Conservation (phyloP, 495 filamentous ascomycete genomes). For the Penicillium cataractarum region DNA sequence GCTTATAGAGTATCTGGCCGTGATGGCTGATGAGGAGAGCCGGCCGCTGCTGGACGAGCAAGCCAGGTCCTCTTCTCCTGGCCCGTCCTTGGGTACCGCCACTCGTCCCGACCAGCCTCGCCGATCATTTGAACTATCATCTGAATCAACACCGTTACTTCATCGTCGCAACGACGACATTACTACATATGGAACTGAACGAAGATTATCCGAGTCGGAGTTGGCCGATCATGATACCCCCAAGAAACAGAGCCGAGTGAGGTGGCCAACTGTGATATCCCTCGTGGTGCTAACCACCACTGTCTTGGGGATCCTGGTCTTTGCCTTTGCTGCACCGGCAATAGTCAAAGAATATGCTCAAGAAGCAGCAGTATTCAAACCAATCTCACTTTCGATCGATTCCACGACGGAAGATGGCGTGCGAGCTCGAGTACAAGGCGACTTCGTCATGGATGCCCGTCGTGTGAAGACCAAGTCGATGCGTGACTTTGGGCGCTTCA, state of each 20-base stretch:
- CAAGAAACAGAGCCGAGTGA: conserved; percentile 37
- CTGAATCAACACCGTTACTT: conserved; percentile 49
- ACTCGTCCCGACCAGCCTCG: conserved; percentile 21
- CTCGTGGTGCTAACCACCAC: conserved; percentile 50
- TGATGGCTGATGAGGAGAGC: conserved; percentile 43
- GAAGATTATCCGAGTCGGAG: conserved; percentile 13
- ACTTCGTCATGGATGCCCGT: conserved; percentile 75
- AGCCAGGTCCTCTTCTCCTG: conserved; percentile 23
- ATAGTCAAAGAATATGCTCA: conserved; percentile 82
- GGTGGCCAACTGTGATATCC: conserved; percentile 63
- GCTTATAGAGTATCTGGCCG: conserved; percentile 13
- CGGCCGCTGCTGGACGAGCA: conserved; percentile 36
- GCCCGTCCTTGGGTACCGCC: conserved; percentile 15
- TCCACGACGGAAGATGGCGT: conserved; percentile 79
- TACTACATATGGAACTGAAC: conserved; percentile 39
- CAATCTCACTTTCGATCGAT: conserved; percentile 79
- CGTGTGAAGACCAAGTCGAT: conserved; percentile 71
- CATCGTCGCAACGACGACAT: conserved; percentile 41
- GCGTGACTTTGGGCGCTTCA: conserved; percentile 71
- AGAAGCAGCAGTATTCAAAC: conserved; percentile 77
- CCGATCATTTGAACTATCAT: conserved; percentile 41
- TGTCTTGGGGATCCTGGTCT: conserved; percentile 55
- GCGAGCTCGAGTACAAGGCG: conserved; percentile 74
- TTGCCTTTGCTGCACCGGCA: conserved; percentile 79
- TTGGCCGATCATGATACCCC: conserved; percentile 6